A percentile compares a stretch with the other conserved stretches of the same genome.
Conservation (phyloP, 2,329 filamentous ascomycete species). For the Aureobasidium sp. region DNA sequence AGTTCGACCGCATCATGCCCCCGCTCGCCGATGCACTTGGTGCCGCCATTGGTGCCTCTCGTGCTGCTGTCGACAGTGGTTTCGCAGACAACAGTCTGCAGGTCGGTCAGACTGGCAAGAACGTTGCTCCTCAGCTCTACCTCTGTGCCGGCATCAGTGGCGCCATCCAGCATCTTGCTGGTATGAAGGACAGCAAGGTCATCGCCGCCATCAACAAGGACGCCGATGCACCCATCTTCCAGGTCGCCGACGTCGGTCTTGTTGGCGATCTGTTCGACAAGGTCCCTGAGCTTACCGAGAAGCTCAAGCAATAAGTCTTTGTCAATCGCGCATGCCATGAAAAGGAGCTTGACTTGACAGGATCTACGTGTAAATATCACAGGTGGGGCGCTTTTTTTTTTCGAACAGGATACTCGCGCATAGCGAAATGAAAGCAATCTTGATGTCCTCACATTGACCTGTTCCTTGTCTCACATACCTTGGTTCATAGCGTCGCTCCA, state of each 20-base stretch:
- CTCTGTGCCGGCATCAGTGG: slow-evolving; percentile 93
- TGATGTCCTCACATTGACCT: neutral
- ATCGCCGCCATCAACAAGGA: slow-evolving; percentile 99
- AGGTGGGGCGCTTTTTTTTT: neutral
- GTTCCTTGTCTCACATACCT: too few relatives aligned
- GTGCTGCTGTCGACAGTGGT: slow-evolving; percentile 91
- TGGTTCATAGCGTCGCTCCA: too few relatives aligned
- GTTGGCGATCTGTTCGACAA: slow-evolving; percentile 91
- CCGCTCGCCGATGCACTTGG: slow-evolving; percentile 88
- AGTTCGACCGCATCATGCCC: slow-evolving; percentile 88
- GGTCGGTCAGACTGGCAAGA: slow-evolving; percentile 97
- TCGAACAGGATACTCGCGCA: neutral
- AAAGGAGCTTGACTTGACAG: neutral
- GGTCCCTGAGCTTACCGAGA: slow-evolving; percentile 91
- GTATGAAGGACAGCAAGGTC: slow-evolving; percentile 99
- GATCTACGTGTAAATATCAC: neutral
- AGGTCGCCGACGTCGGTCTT: slow-evolving; percentile 90
- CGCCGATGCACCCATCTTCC: slow-evolving; percentile 93
- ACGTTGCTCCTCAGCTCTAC: slow-evolving; percentile 92
- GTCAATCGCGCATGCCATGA: neutral
- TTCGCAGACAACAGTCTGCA: slow-evolving; percentile 98
- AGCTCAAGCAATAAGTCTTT: slow-evolving; percentile 55
- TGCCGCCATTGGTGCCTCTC: slow-evolving; percentile 90
- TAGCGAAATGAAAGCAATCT: neutral
- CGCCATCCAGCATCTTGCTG: slow-evolving; percentile 94